A percentile compares a stretch with the other conserved stretches of the same genome.
Conservation (phyloP, 495 filamentous ascomycete species). For the Xylaria venustula region DNA sequence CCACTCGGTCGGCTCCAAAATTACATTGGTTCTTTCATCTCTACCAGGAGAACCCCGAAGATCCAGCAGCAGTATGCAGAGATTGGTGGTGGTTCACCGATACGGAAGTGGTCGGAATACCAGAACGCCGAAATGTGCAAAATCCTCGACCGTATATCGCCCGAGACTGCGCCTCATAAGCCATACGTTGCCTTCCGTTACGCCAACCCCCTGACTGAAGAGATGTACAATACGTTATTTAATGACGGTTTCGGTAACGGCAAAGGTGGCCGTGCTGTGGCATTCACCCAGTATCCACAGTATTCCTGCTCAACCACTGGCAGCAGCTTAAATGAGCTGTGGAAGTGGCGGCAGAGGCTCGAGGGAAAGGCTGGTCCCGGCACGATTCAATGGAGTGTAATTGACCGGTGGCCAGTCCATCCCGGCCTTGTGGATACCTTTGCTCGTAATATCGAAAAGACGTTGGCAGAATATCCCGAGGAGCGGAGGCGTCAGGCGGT, state of each 20-base stretch:
- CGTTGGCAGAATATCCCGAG: conserved; percentile 76
- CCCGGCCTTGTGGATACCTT: conserved; percentile 87
- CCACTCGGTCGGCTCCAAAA: conserved; percentile 90
- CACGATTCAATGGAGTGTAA: conserved; percentile 91
- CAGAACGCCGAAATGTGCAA: conserved; percentile 95
- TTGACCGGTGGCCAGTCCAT: conserved; percentile 95
- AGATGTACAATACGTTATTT: conserved; percentile 79
- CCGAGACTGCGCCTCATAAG: conserved; percentile 93
- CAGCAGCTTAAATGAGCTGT: conserved; percentile 92
- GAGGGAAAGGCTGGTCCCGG: conserved; percentile 72
- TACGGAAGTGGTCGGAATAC: conserved; percentile 95
- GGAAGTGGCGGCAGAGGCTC: conserved; percentile 89
- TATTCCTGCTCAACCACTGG: conserved; percentile 99
- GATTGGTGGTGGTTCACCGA: conserved; percentile 95
- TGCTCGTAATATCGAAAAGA: conserved; percentile 82
- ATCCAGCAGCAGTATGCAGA: conserved; percentile 92
- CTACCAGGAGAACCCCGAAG: conserved; percentile 84
- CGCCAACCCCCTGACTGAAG: conserved; percentile 88
- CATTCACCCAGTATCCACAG: conserved; percentile 98
- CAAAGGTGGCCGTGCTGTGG: conserved; percentile 85
- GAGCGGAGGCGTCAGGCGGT: conserved; percentile 77
- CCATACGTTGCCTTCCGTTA: conserved; percentile 99
- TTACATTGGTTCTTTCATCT: conserved; percentile 86
- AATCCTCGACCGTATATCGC: conserved; percentile 82
- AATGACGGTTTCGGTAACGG: conserved; percentile 87